phyloP scores from a whole-genome alignment of 2,329 filamentous ascomycete species.

The Calonectria crousiana region DNA sequence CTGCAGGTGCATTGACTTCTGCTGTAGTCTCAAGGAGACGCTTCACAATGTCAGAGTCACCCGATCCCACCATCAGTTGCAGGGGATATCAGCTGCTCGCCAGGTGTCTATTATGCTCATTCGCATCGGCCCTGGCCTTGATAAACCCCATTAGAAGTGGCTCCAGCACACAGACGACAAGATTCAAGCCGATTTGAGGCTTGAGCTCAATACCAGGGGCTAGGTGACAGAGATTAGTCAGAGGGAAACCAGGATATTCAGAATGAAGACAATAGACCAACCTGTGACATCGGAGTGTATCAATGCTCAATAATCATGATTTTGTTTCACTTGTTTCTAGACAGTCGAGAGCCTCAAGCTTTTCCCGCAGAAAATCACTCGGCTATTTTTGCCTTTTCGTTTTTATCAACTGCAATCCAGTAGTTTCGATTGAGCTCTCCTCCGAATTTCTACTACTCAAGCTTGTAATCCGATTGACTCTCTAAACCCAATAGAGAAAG shows the following conservation, averaged over 20 bases:
- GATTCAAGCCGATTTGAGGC: background rate
- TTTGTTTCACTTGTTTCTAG: background rate
- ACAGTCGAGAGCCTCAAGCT: background rate
- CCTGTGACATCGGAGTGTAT: background rate
- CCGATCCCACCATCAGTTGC: background rate
- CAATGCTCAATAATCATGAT: background rate
- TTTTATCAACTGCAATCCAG: background rate
- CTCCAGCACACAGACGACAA: slow-evolving; percentile 1
- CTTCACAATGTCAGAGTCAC: background rate
- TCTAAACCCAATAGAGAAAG: background rate
- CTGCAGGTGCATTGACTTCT: background rate
- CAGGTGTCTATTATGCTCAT: background rate
- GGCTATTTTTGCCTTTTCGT: slow-evolving; percentile 6
- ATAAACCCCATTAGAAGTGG: slow-evolving; percentile 9
- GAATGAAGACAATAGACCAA: background rate
- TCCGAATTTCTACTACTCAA: slow-evolving; percentile 3
- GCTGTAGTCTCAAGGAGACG: background rate
- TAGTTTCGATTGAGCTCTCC: background rate
- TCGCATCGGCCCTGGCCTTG: background rate
- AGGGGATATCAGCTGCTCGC: background rate
- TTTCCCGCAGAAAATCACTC: slow-evolving; percentile 10
- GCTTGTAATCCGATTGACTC: slow-evolving; percentile 1
- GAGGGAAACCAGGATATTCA: background rate
- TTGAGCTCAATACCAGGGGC: background rate
- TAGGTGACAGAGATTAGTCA: background rate